Base-by-base conservation (phyloP, 495 filamentous ascomycete genomes). In the Hypoxylon lienhwacheense region DNA sequence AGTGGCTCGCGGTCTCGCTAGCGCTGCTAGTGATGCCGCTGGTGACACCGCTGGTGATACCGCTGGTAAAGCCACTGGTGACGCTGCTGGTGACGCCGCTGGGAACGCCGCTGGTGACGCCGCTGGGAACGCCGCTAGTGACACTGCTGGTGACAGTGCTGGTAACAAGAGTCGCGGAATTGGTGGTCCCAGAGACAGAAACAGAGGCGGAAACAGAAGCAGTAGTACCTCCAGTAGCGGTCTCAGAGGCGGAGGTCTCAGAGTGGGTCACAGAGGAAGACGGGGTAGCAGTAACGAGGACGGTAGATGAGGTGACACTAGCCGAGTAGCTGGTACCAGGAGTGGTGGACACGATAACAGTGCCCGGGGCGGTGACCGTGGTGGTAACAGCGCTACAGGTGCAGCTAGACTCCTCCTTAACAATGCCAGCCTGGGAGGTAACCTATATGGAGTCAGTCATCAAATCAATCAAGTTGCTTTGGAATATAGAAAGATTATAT, bases 351-450 rank as follows among this genome's bases (percentile, higher is more conserved):
- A 61, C 46, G 49, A 29, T 42, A 32, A 17, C 28, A 31, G 44
- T 44, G 21, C 29, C 59, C 28, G 60, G 24, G 7, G 48, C 47
- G 0, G 64, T 65, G 40, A 60, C 42, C 15, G 55, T 59, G 20
- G 53, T 42, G 17, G 51, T 55, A 5, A 51, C 40, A 16, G 31
- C 33, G 24, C 22, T 34, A 45, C 64, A 67, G 47, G 57, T 52
- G 58, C 64, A 67, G 36, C 39, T 34, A 36, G 42, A 24, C n/a
- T 55, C 59, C 2, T 44, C 55, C 49, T 63, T 45, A 48, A 24
- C 63, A 16, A 43, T 22, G 11, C 54, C 40, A 34, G 15, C 48
- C 19, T 34, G 31, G 28, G 45, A 0, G 6, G 57, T 32, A 17
- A 55, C 59, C 65, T 67, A 35, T 25, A n/a, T 5, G 15, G 21